Evolutionary conservation across 139 green algal species (phyloP), one percentile per base, ranked within the genome.

Genomic region (Pseudopediastrum boryanum): DNA sequence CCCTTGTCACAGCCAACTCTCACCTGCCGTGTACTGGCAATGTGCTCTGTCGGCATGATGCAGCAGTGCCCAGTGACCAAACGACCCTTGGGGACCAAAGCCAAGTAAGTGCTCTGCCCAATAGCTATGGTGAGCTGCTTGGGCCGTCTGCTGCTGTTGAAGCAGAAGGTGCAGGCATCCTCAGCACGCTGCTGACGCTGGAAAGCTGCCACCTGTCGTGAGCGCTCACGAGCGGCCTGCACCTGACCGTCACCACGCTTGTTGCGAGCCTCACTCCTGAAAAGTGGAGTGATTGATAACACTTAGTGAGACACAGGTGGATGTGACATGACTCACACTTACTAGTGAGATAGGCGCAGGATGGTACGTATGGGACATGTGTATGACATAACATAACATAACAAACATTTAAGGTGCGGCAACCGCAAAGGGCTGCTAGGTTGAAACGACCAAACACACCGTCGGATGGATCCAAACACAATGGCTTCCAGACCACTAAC

Each of bases 41-140:
- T 35, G 71, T 98, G 92, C 77, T 97, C 91, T 4, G 84, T 79
- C 8, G 94, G 88, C 38, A 92, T 82, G 75, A 99, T 97, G 61
- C 74, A 68, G 86, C 90, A 95, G 84, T 99, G 96, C 3, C 93
- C 92, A 1, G 87, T 83, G 19, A 92, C 89, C 66, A 99, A 83
- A 2, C 92, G 64, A 10, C 76, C 89, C 56, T 85, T 73, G 3
- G 80, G 43, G 16, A 95, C 91, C 71, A 99, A 77, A 54, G 90
- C 90, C 33, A 99, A 86, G 87, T 98, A 98, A 7, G 87, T 79
- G 6, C 50, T 73, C 46, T 90, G 90, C 10, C 87, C 95, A 8
- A 98, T 84, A 39, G 92, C 84, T 2, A 99, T 68, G 36, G 93
- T 89, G 42, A 99, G 86, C 77, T 98, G 89, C 43, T 84, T 81